Percentiles rank a stretch among this genome's conserved stretches.
phyloP scores from a whole-genome alignment of 305 asterid genomes.

The Fraxinus velutina region DNA sequence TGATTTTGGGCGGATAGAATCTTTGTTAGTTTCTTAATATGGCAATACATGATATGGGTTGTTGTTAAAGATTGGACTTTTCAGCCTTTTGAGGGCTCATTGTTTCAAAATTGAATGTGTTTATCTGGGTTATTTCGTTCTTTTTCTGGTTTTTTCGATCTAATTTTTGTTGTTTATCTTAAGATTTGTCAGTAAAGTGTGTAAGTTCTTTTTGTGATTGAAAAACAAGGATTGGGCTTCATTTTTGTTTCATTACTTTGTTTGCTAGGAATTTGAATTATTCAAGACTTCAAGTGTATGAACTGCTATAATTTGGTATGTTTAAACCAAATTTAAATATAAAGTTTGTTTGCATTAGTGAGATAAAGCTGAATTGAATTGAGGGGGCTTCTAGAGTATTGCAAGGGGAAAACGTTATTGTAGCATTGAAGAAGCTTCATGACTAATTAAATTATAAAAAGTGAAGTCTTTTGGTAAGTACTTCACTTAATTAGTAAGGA shows the following conservation, averaged over 20 bases:
- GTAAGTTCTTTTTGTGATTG: neutral
- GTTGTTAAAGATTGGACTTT: neutral
- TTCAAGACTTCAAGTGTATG: neutral
- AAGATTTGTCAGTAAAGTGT: neutral
- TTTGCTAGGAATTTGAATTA: neutral
- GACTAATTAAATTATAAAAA: neutral
- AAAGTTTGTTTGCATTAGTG: neutral
- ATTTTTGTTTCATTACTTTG: neutral
- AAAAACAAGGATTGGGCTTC: neutral
- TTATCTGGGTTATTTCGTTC: neutral
- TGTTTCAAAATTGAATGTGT: neutral
- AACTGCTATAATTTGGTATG: neutral
- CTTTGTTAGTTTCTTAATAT: neutral
- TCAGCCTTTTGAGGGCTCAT: neutral
- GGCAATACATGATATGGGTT: neutral
- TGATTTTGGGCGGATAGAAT: neutral
- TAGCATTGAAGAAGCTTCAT: neutral
- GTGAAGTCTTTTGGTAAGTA: neutral
- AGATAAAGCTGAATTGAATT: neutral
- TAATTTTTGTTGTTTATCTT: neutral
- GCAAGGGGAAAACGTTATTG: neutral
- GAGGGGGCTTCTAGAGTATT: neutral
- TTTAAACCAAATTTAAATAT: neutral
- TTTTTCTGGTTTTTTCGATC: neutral
- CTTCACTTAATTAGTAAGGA: neutral